Conservation (phyloP, 164 flowering plant species). For the Euptelea pleiosperma region DNA sequence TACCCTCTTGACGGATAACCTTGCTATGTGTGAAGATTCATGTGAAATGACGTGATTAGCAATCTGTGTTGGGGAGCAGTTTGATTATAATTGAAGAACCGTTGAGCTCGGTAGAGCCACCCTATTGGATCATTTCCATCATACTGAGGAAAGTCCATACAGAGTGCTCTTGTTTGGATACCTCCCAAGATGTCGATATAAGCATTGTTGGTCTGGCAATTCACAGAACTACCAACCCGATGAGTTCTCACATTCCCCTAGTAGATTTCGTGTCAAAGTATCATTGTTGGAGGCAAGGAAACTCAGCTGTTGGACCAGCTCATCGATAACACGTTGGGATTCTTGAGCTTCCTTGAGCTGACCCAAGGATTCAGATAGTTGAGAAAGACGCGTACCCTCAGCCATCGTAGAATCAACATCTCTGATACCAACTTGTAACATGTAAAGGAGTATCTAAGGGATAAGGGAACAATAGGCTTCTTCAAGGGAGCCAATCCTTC, state of each 20-base stretch:
- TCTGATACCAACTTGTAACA: conserved; percentile 5
- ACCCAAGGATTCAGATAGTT: neutral
- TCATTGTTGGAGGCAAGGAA: conserved; percentile 2
- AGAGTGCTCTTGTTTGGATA: conserved; percentile 4
- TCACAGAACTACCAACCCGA: neutral
- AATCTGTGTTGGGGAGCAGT: neutral
- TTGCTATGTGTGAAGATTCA: too few relatives aligned
- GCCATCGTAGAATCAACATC: neutral
- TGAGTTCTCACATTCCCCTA: neutral
- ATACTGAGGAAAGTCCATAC: conserved; percentile 5
- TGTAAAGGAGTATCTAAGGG: too few relatives aligned
- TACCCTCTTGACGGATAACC: too few relatives aligned
- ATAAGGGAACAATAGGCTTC: too few relatives aligned
- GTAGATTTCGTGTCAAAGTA: neutral
- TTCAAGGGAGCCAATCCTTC: too few relatives aligned
- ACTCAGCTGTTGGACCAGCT: conserved; percentile 6
- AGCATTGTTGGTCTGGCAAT: neutral
- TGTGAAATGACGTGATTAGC: conserved; percentile 2
- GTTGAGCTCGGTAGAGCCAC: conserved; percentile 2
- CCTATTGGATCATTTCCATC: neutral
- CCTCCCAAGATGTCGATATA: neutral
- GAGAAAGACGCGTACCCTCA: neutral
- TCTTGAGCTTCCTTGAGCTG: neutral
- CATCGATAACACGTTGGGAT: neutral
- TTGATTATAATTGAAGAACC: neutral